Evolutionary conservation across 1,284 basidiomycete genomes (phyloP), one percentile per base, ranked within the genome.

Genomic region (Cerioporus squamosus): DNA sequence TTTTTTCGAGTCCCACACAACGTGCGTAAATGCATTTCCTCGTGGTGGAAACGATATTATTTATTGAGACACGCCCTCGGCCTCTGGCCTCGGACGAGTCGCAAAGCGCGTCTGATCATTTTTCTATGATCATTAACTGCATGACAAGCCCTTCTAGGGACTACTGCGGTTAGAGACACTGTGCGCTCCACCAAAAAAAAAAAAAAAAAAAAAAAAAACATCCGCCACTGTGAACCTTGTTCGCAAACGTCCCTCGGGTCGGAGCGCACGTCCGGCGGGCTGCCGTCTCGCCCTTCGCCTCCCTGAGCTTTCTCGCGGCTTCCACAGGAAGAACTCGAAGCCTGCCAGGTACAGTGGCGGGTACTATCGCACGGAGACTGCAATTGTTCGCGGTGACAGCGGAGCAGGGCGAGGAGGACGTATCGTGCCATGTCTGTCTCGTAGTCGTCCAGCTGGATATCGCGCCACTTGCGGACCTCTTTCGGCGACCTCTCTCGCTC

Each of bases 341-440:
- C 12, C 33, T 36, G 33, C 9, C 33, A 36, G 33, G 9, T 36
- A 36, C 33, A 36, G 8, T 36, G 33, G 20, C 22, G 49, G 15
- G 22, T 17, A 5, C 36, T 10, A 42, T n/a, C 5, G 24, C 17
- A 7, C 7, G 29, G 33, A 18, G 9, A n/a, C n/a, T 10, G 49
- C 20, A 22, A 47, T 48, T 36, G 50, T 51, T 71, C 70, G 24
- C 64, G 68, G 24, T 58, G 47, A 22, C 62, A 62, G 48, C 68
- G 68, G 46, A 61, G 56, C 10, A 73, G 66, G 3, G 70, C 69
- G 31, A 72, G 55, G 24, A 73, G 65, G 7, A 70, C 69, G 60
- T 73, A 73, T 62, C 71, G 66, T 9, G 71, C 71, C 57, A 69
- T 63, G 58, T 73, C 71, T 39, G 69, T 64, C 57, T 73, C 70